Evolutionary conservation across 1,284 basidiomycete species (phyloP).

Genomic region (Polyporus tsugae): DNA sequence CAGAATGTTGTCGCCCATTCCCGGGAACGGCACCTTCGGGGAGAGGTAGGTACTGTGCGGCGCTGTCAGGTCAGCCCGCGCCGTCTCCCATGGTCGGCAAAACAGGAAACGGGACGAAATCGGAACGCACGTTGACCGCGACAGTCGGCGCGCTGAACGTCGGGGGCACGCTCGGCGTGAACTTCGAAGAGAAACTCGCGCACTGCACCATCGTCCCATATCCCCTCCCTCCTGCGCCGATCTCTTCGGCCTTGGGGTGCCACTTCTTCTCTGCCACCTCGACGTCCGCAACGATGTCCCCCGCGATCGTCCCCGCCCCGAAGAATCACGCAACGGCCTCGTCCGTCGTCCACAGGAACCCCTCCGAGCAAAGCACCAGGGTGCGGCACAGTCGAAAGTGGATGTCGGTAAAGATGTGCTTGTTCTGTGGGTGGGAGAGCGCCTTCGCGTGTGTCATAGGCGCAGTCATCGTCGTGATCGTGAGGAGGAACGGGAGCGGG

Average conservation of each 20-base stretch:
- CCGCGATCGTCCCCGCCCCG: too few relatives aligned
- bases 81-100: neutral
- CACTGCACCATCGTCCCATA: neutral
- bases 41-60: neutral
- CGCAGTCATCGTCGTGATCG: neutral
- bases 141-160: neutral
- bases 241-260: neutral
- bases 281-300: neutral
- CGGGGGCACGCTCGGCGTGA: neutral
- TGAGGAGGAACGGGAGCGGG: neutral
- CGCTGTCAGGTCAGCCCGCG: too few relatives aligned
- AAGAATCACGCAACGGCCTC: too few relatives aligned
- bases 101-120: too few relatives aligned
- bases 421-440: neutral
- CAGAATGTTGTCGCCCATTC: neutral
- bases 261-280: neutral
- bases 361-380: too few relatives aligned
- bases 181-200: neutral
- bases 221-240: neutral
- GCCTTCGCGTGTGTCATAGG: neutral
- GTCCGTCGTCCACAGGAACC: too few relatives aligned
- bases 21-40: neutral
- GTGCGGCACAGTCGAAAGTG: too few relatives aligned
- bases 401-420: too few relatives aligned
- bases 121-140: neutral